Conservation (phyloP, 768 basidiomycete genomes). For the Phlebiopsis flavidoalba region DNA sequence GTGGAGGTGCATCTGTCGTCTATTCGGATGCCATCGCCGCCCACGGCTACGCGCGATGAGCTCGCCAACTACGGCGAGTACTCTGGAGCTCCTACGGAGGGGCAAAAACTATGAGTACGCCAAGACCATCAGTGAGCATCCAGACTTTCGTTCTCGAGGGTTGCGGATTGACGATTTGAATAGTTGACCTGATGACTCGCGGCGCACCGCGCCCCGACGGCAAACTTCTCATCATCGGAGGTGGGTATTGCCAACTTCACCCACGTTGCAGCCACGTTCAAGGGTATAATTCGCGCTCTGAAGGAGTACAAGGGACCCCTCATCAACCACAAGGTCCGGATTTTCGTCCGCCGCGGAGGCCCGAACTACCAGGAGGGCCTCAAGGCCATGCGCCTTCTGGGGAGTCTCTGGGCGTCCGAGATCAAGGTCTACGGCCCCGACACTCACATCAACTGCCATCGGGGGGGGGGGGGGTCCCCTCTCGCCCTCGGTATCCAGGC, state of each 20-base stretch:
- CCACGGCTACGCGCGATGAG: slow-evolving; percentile 92
- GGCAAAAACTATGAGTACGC: slow-evolving; percentile 99
- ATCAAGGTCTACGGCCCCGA: slow-evolving; percentile 98
- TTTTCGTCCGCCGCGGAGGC: slow-evolving; percentile 96
- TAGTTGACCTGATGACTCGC: slow-evolving; percentile 92
- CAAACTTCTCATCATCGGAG: slow-evolving; percentile 99
- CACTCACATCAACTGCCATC: slow-evolving; percentile 96
- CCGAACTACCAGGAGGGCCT: slow-evolving; percentile 99
- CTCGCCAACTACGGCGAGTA: slow-evolving; percentile 99
- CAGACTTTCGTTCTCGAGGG: slow-evolving; percentile 3
- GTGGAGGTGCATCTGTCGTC: slow-evolving; percentile 79
- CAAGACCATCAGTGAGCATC: slow-evolving; percentile 66
- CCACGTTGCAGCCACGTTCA: slow-evolving; percentile 98
- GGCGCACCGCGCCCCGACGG: slow-evolving; percentile 78
- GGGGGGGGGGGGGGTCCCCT: too few species aligned
- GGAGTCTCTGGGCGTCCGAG: slow-evolving; percentile 95
- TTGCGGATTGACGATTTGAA: slow-evolving; percentile 1
- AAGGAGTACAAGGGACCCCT: slow-evolving; percentile 88
- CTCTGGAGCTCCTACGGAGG: slow-evolving; percentile 95
- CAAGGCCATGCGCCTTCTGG: slow-evolving; percentile 97
- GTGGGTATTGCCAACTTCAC: slow-evolving; percentile 99
- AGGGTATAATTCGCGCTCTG: slow-evolving; percentile 97
- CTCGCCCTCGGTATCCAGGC: slow-evolving; percentile 88
- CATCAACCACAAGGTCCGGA: slow-evolving; percentile 81
- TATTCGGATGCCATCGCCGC: slow-evolving; percentile 80